Percentiles rank a stretch among this genome's conserved stretches.
phyloP scores from a whole-genome alignment of 148 eudicot genomes.

The Cornus controversa region DNA sequence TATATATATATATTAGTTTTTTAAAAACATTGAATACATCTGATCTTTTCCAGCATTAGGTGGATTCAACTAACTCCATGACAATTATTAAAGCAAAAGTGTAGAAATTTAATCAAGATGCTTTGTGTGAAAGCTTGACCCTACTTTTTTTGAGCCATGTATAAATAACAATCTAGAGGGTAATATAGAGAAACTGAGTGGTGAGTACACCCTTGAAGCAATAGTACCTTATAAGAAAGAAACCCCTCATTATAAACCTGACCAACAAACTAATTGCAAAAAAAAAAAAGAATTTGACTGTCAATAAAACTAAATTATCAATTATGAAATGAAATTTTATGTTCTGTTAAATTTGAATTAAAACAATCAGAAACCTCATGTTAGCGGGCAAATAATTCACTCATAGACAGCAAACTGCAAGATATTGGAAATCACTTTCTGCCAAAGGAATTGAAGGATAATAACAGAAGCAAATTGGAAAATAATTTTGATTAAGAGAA shows the following conservation, averaged over 20 bases:
- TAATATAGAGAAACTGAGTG: background rate
- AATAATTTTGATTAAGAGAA: background rate
- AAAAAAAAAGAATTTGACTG: background rate
- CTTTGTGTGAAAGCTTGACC: background rate
- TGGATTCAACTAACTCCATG: background rate
- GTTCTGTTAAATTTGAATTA: background rate
- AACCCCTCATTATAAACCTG: background rate
- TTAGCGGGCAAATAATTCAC: background rate
- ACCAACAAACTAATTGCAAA: background rate
- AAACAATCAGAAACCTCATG: background rate
- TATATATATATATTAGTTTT: background rate
- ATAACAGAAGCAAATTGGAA: background rate
- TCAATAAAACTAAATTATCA: background rate
- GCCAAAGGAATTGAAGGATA: background rate
- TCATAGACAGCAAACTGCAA: background rate
- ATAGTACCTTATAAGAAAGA: background rate
- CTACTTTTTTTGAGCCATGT: background rate
- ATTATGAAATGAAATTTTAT: background rate
- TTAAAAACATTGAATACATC: background rate
- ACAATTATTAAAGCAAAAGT: background rate
- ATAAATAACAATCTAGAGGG: too few relatives aligned
- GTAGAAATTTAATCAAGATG: background rate
- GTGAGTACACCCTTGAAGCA: background rate
- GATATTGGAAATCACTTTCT: background rate
- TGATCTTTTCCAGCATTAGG: background rate